Evolutionary conservation across 176 grass and related monocot species (phyloP).

Genomic region (Hordeum vulgare): DNA sequence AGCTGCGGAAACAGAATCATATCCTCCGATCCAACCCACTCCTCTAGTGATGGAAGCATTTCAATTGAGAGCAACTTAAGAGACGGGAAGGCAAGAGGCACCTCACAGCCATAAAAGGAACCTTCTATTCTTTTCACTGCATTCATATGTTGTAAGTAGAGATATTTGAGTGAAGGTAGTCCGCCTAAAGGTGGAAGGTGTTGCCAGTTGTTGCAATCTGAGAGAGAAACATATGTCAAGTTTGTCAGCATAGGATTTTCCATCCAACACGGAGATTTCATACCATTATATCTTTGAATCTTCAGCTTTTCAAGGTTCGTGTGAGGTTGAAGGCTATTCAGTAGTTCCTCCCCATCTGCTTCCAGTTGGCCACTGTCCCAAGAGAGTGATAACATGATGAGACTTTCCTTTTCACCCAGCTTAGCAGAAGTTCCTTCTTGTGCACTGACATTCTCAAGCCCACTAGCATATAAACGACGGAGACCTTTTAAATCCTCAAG

Average conservation of each 20-base stretch:
- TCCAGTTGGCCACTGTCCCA: not conserved
- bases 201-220: slow-evolving; percentile 3
- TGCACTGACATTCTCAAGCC: slow-evolving; percentile 5
- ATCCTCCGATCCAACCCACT: slow-evolving; percentile 12
- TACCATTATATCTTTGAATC: slow-evolving; percentile 14
- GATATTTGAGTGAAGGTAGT: slow-evolving; percentile 30
- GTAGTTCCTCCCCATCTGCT: not conserved
- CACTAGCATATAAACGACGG: not conserved
- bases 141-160: slow-evolving; percentile 8
- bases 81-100: not conserved
- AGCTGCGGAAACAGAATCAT: slow-evolving; percentile 18
- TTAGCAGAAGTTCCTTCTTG: slow-evolving; percentile 10
- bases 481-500: slow-evolving; percentile 18
- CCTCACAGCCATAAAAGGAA: not conserved
- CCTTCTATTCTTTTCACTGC: slow-evolving; percentile 1
- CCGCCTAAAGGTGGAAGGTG: slow-evolving; percentile 26
- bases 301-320: slow-evolving; percentile 1
- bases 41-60: not conserved
- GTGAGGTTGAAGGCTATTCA: slow-evolving; percentile 19
- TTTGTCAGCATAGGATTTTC: not conserved
- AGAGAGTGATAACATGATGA: slow-evolving; percentile 1
- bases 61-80: not conserved
- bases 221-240: slow-evolving; percentile 15
- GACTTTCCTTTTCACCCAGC: slow-evolving; percentile 15
- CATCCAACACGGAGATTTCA: slow-evolving; percentile 29